phyloP scores from a whole-genome alignment of 164 flowering plant genomes.

The Tetracentron sinense region DNA sequence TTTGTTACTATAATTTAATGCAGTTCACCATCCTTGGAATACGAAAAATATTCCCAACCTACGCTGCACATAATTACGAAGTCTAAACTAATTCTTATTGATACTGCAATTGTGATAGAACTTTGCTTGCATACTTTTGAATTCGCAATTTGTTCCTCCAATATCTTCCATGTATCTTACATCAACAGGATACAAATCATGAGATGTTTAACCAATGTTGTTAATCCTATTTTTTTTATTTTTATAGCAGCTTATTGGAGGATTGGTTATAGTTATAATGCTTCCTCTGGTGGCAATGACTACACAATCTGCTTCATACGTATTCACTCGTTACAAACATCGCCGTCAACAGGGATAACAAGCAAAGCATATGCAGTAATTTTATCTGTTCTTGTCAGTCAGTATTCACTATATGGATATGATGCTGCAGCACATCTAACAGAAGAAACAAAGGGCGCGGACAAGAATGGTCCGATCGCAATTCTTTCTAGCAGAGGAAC shows the following conservation, averaged over 20 bases:
- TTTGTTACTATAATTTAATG: no score
- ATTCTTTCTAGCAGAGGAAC: constrained; percentile 30
- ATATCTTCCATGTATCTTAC: no score
- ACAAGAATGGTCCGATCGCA: constrained; percentile 27
- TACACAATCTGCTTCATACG: constrained; percentile 28
- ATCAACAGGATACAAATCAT: no score
- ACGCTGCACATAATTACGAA: no score
- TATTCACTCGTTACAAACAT: constrained; percentile 33
- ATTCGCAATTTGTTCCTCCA: no score
- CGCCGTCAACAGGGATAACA: constrained; percentile 25
- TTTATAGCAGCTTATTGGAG: constrained; percentile 32
- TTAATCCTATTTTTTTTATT: no score
- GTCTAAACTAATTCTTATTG: no score
- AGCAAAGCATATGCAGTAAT: constrained; percentile 31
- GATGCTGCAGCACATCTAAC: constrained; percentile 37
- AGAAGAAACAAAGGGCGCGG: constrained; percentile 35
- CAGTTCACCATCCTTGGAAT: no score
- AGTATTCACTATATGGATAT: constrained; percentile 30
- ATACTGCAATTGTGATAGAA: no score
- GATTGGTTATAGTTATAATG: constrained; percentile 27
- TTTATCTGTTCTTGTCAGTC: constrained; percentile 25
- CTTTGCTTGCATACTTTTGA: no score
- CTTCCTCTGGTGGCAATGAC: constrained; percentile 32
- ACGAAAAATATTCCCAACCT: no score
- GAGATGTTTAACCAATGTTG: no score